Evolutionary conservation across 176 grass and related monocot genomes (phyloP), one percentile per base, ranked within the genome.

Genomic region (Carex myosuroides): DNA sequence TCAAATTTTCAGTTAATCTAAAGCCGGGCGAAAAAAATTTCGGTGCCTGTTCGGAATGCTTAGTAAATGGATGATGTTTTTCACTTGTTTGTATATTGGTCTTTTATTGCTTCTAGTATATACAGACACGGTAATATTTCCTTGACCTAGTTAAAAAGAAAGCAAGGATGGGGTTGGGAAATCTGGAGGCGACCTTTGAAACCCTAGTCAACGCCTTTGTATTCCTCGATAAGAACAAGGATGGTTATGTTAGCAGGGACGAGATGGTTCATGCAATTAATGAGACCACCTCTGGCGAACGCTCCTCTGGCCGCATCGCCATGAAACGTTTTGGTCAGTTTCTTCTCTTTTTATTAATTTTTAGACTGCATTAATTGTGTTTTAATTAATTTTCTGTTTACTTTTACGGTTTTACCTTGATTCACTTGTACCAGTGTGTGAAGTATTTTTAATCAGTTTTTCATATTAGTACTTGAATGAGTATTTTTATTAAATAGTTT

Each of bases 251-350:
- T 41, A 98, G 95, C 48, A 98, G 87, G 91, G 91, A 91, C 33
- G 96, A 98, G 87, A 93, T 98, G 96, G 80, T 95, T 5, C 88
- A 95, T 85, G 91, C 96, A 77, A 92, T 98, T 86, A 98, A 98
- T 63, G 96, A 98, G 87, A 98, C 93, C 11, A 89, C 85, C 18
- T 79, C 89, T 42, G 96, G 96, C 10, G 96, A 95, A 76, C 96
- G 96, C 75, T 98, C 96, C 26, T 93, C 96, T 58, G 96, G 93
- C 14, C 91, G 89, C 86, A 98, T 98, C 59, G 96, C 89, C 79
- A 88, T 98, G 96, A 93, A 66, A 86, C 94, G 96, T 93, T 98
- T 98, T 85, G 96, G 96, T 98, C 33, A 89, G 92, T 91, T 78
- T 6, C 37, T 65, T 63, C 64, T 77, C 22, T 79, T 82, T 24